Percentiles rank a stretch among this genome's conserved stretches.
These are phyloP conservation scores for Lipomyces kockii DNA, from an alignment of 805 yeast species.

Conservation along the genomic window DNA sequence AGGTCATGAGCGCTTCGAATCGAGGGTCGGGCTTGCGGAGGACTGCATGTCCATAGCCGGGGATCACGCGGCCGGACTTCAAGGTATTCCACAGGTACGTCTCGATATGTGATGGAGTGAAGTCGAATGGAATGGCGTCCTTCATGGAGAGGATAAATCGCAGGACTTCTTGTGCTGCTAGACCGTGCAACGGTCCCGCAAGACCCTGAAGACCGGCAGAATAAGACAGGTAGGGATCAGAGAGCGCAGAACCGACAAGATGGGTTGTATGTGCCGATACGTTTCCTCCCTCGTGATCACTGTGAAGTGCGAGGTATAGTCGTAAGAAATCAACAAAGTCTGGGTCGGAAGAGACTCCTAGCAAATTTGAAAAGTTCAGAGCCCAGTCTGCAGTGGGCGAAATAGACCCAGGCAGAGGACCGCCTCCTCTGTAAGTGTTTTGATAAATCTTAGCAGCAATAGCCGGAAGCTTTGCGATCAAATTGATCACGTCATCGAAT, in stretches of 20 bases:
- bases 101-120: conserved; percentile 59
- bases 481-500: conserved; percentile 70
- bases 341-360: conserved; percentile 59
- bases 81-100: conserved; percentile 72
- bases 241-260: conserved; percentile 78
- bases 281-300: conserved; percentile 85
- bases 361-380: conserved; percentile 66
- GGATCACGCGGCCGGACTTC: conserved; percentile 76
- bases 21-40: conserved; percentile 83
- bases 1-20: conserved; percentile 72
- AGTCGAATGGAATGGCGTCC: conserved; percentile 43
- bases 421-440: conserved; percentile 57
- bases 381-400: conserved; percentile 68
- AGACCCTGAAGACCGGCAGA: conserved; percentile 81
- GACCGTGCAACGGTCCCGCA: conserved; percentile 86
- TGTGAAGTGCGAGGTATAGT: conserved; percentile 73
- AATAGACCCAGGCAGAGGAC: conserved; percentile 55
- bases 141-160: conserved; percentile 71
- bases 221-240: conserved; percentile 75
- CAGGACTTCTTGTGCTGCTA: conserved; percentile 85
- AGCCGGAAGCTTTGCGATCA: conserved; percentile 74
- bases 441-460: conserved; percentile 77
- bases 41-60: conserved; percentile 90
- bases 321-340: conserved; percentile 71
- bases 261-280: conserved; percentile 83